Evolutionary conservation across 768 basidiomycete genomes (phyloP).

Genomic region (Lanmaoa pseudosensibilis): DNA sequence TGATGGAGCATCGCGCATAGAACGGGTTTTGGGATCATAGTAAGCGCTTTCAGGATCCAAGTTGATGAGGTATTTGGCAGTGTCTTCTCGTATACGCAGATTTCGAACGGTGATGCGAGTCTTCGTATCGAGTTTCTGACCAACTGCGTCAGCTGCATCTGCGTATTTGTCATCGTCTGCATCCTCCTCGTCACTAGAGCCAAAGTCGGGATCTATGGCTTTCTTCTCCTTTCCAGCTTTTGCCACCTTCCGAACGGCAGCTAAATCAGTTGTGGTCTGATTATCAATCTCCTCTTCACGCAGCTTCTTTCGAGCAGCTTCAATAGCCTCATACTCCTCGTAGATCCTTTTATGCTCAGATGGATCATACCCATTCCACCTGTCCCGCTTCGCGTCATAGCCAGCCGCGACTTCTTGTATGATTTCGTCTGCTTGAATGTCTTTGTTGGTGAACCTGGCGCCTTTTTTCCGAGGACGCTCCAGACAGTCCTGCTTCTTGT

Average conservation of each 20-base stretch:
- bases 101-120: conserved; percentile 98
- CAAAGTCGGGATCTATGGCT: conserved; percentile 85
- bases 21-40: conserved; percentile 99
- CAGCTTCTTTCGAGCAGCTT: conserved; percentile 84
- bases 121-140: conserved; percentile 97
- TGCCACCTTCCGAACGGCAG: conserved; percentile 91
- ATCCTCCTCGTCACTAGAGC: conserved; percentile 93
- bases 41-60: conserved; percentile 94
- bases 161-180: conserved; percentile 98
- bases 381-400: conserved; percentile 93
- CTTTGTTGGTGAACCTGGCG: conserved; percentile 86
- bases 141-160: conserved; percentile 95
- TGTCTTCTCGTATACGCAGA: conserved; percentile 97
- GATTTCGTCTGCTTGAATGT: conserved; percentile 91
- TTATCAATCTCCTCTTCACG: conserved; percentile 98
- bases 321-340: conserved; percentile 92
- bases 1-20: conserved; percentile 96
- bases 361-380: conserved; percentile 98
- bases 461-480: conserved; percentile 97
- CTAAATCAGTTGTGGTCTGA: conserved; percentile 88
- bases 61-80: conserved; percentile 97
- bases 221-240: conserved; percentile 79
- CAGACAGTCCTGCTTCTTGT: conserved; percentile 87
- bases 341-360: conserved; percentile 83
- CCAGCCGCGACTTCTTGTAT: conserved; percentile 74